These are phyloP conservation scores for Verticillium nubilum DNA, from an alignment of 2,329 filamentous ascomycete genomes.

Conservation along the genomic window DNA sequence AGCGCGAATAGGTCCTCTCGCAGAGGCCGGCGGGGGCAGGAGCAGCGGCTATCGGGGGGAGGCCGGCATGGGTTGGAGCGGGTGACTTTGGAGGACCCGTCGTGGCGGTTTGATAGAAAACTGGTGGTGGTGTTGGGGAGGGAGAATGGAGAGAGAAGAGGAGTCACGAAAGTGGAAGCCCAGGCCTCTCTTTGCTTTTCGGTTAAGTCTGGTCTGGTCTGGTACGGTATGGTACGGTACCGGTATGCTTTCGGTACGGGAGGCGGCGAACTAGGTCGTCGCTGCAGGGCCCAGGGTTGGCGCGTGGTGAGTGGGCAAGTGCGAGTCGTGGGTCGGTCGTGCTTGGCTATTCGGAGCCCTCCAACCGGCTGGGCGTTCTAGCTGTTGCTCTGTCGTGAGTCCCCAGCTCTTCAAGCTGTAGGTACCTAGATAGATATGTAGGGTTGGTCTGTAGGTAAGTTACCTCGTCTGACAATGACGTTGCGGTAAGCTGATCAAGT, in stretches of 20 bases:
- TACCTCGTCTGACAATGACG: neutral
- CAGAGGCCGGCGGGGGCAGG: constrained; percentile 1
- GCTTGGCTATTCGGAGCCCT: neutral
- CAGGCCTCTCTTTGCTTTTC: neutral
- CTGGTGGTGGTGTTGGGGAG: neutral
- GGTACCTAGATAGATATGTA: too few species aligned
- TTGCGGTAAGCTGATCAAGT: neutral
- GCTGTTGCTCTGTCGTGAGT: too few species aligned
- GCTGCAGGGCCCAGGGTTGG: neutral
- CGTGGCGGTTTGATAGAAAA: neutral
- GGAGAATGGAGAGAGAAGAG: neutral
- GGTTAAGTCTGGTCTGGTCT: neutral
- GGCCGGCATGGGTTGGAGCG: neutral
- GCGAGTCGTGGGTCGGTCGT: neutral
- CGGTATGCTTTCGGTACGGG: neutral
- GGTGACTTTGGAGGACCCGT: neutral
- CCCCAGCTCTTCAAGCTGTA: too few species aligned
- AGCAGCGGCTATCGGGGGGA: neutral
- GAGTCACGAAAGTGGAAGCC: neutral
- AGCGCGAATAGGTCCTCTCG: neutral
- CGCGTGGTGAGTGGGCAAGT: neutral
- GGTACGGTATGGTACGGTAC: too few species aligned
- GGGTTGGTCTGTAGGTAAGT: too few species aligned
- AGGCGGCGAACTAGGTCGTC: neutral
- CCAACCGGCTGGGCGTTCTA: neutral